Evolutionary conservation across 78 protist genomes (phyloP).

Genomic region (Planoprotostelium fungivorum): DNA sequence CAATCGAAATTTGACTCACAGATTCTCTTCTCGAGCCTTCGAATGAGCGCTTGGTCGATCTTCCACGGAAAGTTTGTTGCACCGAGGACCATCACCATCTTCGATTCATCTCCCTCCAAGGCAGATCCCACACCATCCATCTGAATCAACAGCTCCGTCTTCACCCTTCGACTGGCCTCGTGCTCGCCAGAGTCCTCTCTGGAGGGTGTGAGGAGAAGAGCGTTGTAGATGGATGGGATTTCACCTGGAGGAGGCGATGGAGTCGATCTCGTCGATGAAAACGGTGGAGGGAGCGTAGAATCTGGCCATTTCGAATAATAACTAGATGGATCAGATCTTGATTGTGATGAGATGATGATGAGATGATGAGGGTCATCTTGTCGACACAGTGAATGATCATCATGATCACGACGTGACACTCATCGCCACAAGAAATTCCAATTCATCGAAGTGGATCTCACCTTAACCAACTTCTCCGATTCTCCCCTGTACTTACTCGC

Average conservation of each 20-base stretch:
- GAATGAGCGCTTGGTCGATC: constrained; percentile 71
- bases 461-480: constrained; percentile 70
- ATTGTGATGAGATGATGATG: too few species aligned
- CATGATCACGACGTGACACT: too few species aligned
- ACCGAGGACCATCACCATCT: constrained; percentile 63
- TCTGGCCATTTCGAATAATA: constrained; percentile 81
- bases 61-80: constrained; percentile 88
- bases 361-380: too few species aligned
- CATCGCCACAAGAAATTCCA: too few species aligned
- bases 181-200: constrained; percentile 47
- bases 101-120: constrained; percentile 1
- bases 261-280: constrained; percentile 77
- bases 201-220: too few species aligned
- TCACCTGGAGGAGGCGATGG: neutral
- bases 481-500: constrained; percentile 86
- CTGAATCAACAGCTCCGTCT: constrained; percentile 71
- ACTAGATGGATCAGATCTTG: neutral
- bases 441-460: too few species aligned
- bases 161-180: constrained; percentile 64
- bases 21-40: constrained; percentile 76
- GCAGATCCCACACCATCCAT: constrained; percentile 77
- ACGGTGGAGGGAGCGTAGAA: constrained; percentile 80
- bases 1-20: neutral
- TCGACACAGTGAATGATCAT: too few species aligned
- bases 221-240: too few species aligned